Evolutionary conservation across 768 basidiomycete species (phyloP), one percentile per base, ranked within the genome.

Genomic region (Pulveroboletus ravenelii): DNA sequence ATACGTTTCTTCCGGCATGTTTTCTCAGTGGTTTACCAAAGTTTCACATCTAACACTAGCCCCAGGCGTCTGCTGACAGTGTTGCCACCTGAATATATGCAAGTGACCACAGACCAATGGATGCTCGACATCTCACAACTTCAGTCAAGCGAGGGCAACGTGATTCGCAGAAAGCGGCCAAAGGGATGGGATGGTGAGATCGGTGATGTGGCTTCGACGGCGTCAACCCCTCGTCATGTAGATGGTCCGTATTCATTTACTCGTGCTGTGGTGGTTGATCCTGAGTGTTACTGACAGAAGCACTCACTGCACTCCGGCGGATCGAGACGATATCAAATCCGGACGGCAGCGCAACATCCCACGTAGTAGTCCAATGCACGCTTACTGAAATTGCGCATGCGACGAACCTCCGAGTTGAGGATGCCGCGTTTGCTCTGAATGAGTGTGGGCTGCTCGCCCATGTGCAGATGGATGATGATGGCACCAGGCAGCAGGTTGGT

Each of bases 391-490:
- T 97, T 50, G 85, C 92, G 2, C 73, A 75, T 15, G 88, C 85
- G 27, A 90, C 90, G 41, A 85, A 89, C 67, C 72, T 98, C 47
- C 79, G 89, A 1, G 66, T 84, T 0, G 91, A 96, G 48, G 95
- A 98, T 64, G 81, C 85, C 0, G 87, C 91, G 0, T 93, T 91
- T 68, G 91, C 93, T 3, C 67, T 98, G 57, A 85, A 88, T 49
- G 92, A 94, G 63, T 85, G 88, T 52, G 92, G 93, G 27, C 67
- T 97, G 47, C 74, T 96, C 15, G 71, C 68, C 47, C 71, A 76
- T 36, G 64, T 78, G 46, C 69, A 72, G 43, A 51, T 51, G 41
- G 60, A 50, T 35, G 60, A 59, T 38, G 63, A 62, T 1, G 48
- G 59, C 38, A 47, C 67, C 59, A 15, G 63, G 18, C 76, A 77